A percentile compares a stretch with the other conserved stretches of the same genome.
phyloP scores from a whole-genome alignment of 2,329 filamentous ascomycete genomes.

The Cercospora berteroae region DNA sequence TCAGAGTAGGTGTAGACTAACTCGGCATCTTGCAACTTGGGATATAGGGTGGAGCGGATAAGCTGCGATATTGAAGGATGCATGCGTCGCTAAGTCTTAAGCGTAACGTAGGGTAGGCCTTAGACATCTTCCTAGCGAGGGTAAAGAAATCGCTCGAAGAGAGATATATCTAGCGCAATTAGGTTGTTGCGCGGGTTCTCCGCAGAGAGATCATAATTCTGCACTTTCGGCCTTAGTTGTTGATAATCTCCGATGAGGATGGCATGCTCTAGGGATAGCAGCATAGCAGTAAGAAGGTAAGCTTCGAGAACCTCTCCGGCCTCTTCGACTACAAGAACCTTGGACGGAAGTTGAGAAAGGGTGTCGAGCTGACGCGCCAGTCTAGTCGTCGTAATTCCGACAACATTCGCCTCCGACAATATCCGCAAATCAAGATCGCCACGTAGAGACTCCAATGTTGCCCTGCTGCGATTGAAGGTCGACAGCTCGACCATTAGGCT shows the following conservation, averaged over 20 bases:
- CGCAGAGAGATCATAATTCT: slow-evolving; percentile 55
- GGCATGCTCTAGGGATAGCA: slow-evolving; percentile 60
- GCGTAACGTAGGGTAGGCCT: slow-evolving; percentile 33
- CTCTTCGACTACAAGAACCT: slow-evolving; percentile 53
- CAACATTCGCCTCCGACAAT: slow-evolving; percentile 48
- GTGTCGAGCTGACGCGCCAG: slow-evolving; percentile 53
- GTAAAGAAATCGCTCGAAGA: slow-evolving; percentile 60
- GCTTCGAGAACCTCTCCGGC: slow-evolving; percentile 67
- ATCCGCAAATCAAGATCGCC: slow-evolving; percentile 41
- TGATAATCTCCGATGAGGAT: slow-evolving; percentile 66
- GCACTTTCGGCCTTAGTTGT: slow-evolving; percentile 60
- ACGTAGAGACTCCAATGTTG: slow-evolving; percentile 15
- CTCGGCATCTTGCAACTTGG: slow-evolving; percentile 52
- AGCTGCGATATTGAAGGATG: slow-evolving; percentile 60
- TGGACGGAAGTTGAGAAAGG: slow-evolving; percentile 52
- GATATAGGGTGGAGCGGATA: slow-evolving; percentile 59
- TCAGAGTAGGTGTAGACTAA: slow-evolving; percentile 6
- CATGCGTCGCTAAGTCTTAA: slow-evolving; percentile 65
- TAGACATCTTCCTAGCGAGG: slow-evolving; percentile 19
- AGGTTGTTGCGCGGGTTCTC: slow-evolving; percentile 47
- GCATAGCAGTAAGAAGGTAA: slow-evolving; percentile 58
- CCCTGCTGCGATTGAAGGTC: slow-evolving; percentile 7
- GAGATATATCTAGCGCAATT: slow-evolving; percentile 58
- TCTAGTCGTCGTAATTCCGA: slow-evolving; percentile 61
- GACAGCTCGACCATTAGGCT: slow-evolving; percentile 15